Base-by-base conservation (phyloP, 1,139 yeast species). In the Torulaspora globosa region DNA sequence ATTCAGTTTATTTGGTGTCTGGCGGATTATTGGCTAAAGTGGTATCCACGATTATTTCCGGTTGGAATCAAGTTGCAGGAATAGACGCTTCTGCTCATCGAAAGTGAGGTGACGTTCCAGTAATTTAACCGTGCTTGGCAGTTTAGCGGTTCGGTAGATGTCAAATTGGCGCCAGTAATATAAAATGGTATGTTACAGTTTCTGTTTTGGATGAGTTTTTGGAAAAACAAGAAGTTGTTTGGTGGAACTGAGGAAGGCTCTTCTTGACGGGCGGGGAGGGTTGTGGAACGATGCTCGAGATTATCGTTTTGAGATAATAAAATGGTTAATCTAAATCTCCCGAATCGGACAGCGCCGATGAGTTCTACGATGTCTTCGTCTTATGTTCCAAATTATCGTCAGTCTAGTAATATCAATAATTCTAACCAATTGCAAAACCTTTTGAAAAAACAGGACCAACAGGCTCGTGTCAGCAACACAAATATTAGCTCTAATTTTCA, bases 401-500 rank as follows among this genome's bases (percentile, higher is more conserved):
- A 30, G n/a, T 21, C 21, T 12, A 36, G 21, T 28, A 36, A 35
- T 26, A 36, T 35, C 23, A 31, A 32, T 19, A 24, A 41, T 47
- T 45, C 56, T 51, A 52, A 52, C 54, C 40, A 48, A 23, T 43
- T 52, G 34, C 52, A 53, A 42, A 29, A 30, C 16, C 45, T 47
- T 21, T 37, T 50, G 41, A 44, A 43, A 36, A 50, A 56, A 48
- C 60, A 57, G 55, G 56, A 56, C 41, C 56, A 53, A 39, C 50
- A 50, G 44, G 49, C 55, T 36, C 48, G 41, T 28, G 35, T 44
- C 28, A 48, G 47, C 36, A 51, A 45, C 31, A 46, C 56, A 26
- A 52, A 50, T 28, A 52, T 59, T 23, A 52, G 56, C 12, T 47
- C 59, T 18, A 58, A 58, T 43, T 60, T 60, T 46, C 56, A 53